Base-by-base conservation (phyloP, 768 basidiomycete species). In the Pisolithus tinctorius region DNA sequence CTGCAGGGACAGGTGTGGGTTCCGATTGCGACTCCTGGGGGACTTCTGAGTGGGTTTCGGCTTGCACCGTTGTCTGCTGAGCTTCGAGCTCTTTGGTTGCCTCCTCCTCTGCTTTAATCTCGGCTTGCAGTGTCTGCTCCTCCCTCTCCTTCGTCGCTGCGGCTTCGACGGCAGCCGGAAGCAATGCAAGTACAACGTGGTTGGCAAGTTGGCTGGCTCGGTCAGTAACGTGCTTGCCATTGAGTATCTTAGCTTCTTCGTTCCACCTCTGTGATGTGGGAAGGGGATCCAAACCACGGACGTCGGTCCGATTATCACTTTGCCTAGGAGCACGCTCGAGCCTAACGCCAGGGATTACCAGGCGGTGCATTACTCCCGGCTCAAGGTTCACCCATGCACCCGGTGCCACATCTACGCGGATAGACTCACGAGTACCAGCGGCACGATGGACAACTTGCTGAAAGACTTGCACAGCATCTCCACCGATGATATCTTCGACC, bases 261-360 rank as follows among this genome's bases (percentile, higher is more conserved):
- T 79, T 72, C 94, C 94, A 97, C 51, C 94, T 80, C 60, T 91
- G 88, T 29, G 84, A 63, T 1, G 93, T 95, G 9, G 88, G 74
- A 49, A 90, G 69, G 1, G 93, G 91, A 30, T 88, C 83, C 45
- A 92, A 84, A 42, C 82, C 83, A 39, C 58, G 66, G 0, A 54
- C 45, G 34, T 68, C 66, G 13, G 59, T 29, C 36, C 81, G 82
- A 38, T 70, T 76, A 54, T 82, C 80, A 6, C 69, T 53, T 53
- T 69, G 70, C 41, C 75, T 72, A 10, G 75, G 64, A 14, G 68
- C 59, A 48, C 82, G 73, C 59, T 88, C 88, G 25, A 84, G 73
- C 37, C 85, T 74, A n/a, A 82, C 74, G 20, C 81, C 74, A 5
- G 81, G 46, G 80, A 71, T 14, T 68, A 69, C 6, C 71, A 72